phyloP scores from a whole-genome alignment of 2,329 filamentous ascomycete genomes.

The Colletotrichum sp. region DNA sequence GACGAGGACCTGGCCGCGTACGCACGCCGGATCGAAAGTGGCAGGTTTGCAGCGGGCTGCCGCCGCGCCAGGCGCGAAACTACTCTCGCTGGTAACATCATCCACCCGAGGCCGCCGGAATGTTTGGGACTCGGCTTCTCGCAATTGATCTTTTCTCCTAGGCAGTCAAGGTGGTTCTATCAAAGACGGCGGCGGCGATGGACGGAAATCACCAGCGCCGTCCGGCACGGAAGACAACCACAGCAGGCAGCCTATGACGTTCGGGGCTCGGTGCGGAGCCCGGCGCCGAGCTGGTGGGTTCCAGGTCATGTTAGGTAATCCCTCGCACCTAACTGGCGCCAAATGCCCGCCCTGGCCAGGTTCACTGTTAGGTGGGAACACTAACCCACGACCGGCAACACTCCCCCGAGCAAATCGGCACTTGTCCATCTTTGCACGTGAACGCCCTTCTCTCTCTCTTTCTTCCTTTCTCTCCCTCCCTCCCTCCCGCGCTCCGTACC shows the following conservation, averaged over 20 bases:
- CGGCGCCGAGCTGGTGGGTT: not conserved
- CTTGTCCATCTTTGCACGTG: not conserved
- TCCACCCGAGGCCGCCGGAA: not conserved
- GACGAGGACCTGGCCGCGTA: not conserved
- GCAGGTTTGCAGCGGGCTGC: not conserved
- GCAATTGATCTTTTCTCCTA: not conserved
- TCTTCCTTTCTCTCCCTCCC: not conserved
- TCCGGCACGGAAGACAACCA: not conserved
- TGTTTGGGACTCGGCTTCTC: not conserved
- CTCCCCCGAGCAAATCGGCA: not conserved
- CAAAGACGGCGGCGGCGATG: not conserved
- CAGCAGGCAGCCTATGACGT: not conserved
- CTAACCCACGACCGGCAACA: not conserved
- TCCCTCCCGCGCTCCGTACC: not conserved
- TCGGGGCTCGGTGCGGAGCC: conserved; percentile 10
- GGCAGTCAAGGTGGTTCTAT: not conserved
- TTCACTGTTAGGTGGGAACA: not conserved
- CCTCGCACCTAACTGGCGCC: not conserved
- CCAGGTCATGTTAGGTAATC: conserved; percentile 7
- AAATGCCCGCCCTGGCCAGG: not conserved
- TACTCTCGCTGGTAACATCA: not conserved
- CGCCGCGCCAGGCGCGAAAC: not conserved
- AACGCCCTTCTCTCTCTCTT: not conserved
- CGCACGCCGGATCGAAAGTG: not conserved
- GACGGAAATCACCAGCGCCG: not conserved